A percentile compares a stretch with the other conserved stretches of the same genome.
Conservation (phyloP, 202 grass and related monocot genomes). For the Elaeis oleifera region DNA sequence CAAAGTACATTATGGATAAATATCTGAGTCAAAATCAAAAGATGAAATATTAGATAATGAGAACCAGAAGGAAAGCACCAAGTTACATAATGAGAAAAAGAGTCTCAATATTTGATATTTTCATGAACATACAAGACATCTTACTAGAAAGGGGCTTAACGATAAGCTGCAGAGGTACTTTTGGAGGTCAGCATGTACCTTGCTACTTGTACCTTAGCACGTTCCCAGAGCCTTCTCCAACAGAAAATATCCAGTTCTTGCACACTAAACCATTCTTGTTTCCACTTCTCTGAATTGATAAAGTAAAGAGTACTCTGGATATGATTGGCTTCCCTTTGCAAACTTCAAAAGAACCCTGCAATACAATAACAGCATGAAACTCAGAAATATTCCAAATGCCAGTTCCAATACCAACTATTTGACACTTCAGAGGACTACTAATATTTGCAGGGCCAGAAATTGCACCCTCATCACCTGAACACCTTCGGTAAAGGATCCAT, state of each 20-base stretch:
- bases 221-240: constrained; percentile 92
- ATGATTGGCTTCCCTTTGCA: constrained; percentile 36
- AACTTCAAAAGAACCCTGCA: constrained; percentile 66
- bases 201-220: constrained; percentile 49
- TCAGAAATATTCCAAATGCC: neutral
- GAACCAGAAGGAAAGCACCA: too few relatives aligned
- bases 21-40: too few relatives aligned
- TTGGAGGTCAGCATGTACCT: too few relatives aligned
- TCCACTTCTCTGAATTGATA: constrained; percentile 68
- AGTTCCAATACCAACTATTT: constrained; percentile 12
- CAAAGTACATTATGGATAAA: too few relatives aligned
- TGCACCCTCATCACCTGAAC: constrained; percentile 28
- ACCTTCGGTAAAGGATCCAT: constrained; percentile 32
- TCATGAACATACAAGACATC: too few relatives aligned
- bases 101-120: too few relatives aligned
- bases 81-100: too few relatives aligned
- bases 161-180: too few relatives aligned
- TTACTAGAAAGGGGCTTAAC: too few relatives aligned
- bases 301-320: constrained; percentile 21
- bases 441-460: constrained; percentile 29
- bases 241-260: constrained; percentile 84
- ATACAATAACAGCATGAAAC: constrained; percentile 11
- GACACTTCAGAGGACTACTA: constrained; percentile 9
- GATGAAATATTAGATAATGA: too few relatives aligned
- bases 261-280: constrained; percentile 77